Evolutionary conservation across 768 basidiomycete species (phyloP).

Genomic region (Crucibulum laeve): DNA sequence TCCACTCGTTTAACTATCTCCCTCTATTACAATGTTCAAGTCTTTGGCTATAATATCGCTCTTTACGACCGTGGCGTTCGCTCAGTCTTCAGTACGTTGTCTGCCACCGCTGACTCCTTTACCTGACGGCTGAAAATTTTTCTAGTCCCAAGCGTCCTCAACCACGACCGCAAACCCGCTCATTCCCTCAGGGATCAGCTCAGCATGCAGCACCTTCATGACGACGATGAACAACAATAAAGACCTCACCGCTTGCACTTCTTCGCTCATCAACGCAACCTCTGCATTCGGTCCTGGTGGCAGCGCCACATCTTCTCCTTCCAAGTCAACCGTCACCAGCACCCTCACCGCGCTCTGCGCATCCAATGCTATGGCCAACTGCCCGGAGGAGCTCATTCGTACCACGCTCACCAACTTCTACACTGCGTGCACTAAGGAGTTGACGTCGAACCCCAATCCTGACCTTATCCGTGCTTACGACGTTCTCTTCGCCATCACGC

Average conservation of each 20-base stretch:
- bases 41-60: conserved; percentile 49
- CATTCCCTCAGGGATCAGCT: conserved; percentile 67
- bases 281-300: conserved; percentile 47
- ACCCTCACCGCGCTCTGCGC: conserved; percentile 57
- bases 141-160: conserved; percentile 17
- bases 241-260: conserved; percentile 56
- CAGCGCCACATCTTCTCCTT: conserved; percentile 30
- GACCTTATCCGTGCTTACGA: conserved; percentile 73
- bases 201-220: conserved; percentile 55
- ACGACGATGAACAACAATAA: conserved; percentile 56
- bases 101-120: background rate
- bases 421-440: conserved; percentile 63
- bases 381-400: conserved; percentile 57
- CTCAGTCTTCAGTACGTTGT: conserved; percentile 39
- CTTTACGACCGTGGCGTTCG: conserved; percentile 45
- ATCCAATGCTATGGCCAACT: conserved; percentile 36
- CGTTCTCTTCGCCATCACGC: conserved; percentile 65
- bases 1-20: conserved; percentile 40
- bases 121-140: conserved; percentile 1
- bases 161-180: conserved; percentile 37
- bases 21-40: conserved; percentile 40
- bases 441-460: conserved; percentile 44
- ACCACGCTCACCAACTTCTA: conserved; percentile 66
- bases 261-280: conserved; percentile 56
- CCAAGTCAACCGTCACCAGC: conserved; percentile 40